A percentile compares a stretch with the other conserved stretches of the same genome.
These are phyloP conservation scores for Penicillium sclerotigenum DNA, from an alignment of 2,329 filamentous ascomycete species.

Conservation along the genomic window DNA sequence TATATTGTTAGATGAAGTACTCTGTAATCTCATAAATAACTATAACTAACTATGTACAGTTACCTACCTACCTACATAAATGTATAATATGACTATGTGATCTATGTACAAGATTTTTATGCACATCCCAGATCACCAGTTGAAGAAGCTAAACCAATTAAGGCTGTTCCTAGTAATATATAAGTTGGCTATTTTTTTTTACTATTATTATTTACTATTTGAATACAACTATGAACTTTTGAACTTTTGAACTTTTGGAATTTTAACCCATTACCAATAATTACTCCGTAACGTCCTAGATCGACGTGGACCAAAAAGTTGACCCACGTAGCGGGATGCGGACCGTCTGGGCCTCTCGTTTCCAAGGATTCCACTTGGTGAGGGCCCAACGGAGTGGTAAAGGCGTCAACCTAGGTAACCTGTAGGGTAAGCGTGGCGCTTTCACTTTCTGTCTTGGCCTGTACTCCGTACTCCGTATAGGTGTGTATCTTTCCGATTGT, in stretches of 20 bases:
- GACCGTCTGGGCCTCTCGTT: constrained; percentile 9
- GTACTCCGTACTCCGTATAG: not conserved
- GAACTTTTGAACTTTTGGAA: too few species aligned
- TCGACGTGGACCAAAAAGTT: not conserved
- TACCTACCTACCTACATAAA: too few species aligned
- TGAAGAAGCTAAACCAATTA: not conserved
- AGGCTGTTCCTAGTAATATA: not conserved
- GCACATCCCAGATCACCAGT: not conserved
- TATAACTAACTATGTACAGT: too few species aligned
- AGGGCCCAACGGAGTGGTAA: not conserved
- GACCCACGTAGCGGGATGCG: constrained; percentile 10
- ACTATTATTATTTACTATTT: too few species aligned
- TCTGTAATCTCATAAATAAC: too few species aligned
- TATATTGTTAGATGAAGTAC: too few species aligned
- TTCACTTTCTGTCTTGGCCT: not conserved
- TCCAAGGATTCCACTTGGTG: not conserved
- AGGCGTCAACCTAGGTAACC: not conserved
- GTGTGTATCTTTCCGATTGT: not conserved
- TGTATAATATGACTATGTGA: too few species aligned
- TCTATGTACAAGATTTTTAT: not conserved
- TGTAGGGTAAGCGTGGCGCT: not conserved
- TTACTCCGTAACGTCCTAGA: not conserved
- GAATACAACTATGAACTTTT: too few species aligned
- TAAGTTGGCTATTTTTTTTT: not conserved
- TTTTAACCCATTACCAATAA: too few species aligned